A percentile compares a stretch with the other conserved stretches of the same genome.
Evolutionary conservation across 2,329 filamentous ascomycete genomes (phyloP).

Genomic region (Xylogone sp.): DNA sequence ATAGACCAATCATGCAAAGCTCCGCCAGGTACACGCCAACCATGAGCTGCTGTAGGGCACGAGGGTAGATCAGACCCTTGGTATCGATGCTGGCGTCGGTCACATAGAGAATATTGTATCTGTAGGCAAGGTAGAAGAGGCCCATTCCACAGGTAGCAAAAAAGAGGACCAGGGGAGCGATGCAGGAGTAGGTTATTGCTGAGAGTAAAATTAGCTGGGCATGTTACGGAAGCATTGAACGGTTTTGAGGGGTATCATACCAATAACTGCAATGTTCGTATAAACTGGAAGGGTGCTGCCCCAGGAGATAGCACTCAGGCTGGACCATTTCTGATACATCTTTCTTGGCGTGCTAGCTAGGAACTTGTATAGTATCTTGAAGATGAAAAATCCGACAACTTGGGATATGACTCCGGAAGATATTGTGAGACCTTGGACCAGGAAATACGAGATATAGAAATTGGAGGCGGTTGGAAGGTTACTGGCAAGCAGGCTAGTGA

Average conservation of each 20-base stretch:
- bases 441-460: conserved; percentile 93
- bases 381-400: conserved; percentile 67
- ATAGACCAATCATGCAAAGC: conserved; percentile 79
- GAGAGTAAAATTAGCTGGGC: conserved; percentile 14
- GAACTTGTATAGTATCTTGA: conserved; percentile 69
- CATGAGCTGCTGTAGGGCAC: conserved; percentile 82
- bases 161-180: conserved; percentile 78
- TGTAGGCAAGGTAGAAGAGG: conserved; percentile 82
- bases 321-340: conserved; percentile 75
- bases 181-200: conserved; percentile 82
- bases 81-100: conserved; percentile 80
- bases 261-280: conserved; percentile 76
- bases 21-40: conserved; percentile 81
- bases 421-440: conserved; percentile 83
- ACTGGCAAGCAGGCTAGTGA: conserved; percentile 62
- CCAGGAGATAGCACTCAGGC: conserved; percentile 72
- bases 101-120: conserved; percentile 88
- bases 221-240: no score
- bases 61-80: conserved; percentile 81
- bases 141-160: conserved; percentile 77
- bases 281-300: conserved; percentile 79
- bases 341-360: conserved; percentile 75
- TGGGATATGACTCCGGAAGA: conserved; percentile 74
- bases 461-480: conserved; percentile 83
- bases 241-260: conserved; percentile 46